Base-by-base conservation (phyloP, 371 early-diverging fungal species). In the Haplosporangium sp. region DNA sequence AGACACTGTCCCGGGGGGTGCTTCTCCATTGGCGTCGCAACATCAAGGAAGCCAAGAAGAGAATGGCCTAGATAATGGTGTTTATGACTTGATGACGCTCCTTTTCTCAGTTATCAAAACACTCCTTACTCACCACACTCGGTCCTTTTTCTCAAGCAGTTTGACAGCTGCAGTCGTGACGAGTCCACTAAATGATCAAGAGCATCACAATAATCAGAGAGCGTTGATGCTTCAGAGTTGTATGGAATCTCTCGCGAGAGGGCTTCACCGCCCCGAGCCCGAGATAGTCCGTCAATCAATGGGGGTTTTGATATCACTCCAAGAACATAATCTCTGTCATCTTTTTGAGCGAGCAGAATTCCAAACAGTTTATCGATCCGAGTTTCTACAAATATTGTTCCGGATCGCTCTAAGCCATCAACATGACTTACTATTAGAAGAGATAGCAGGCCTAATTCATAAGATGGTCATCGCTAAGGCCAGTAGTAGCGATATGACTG, bases 321-420 rank as follows among this genome's bases (percentile, higher is more conserved):
- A 79, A 10, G 67, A 74, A 13, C 71, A 70, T 48, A 64, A 27
- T 5, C 71, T 67, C 1, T 79, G 71, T 52, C 81, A 68, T 34
- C 55, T 79, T 13, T 79, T 79, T 68, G 74, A 67, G 17, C 74
- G 81, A 13, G 40, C 19, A 15, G 81, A 79, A 59, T 79, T 79
- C 34, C 74, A 74, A 53, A 27, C 47, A 1, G 42, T 56, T 3
- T 79, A 63, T 34, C 67, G 74, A 19, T 68, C 55, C 58, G 71
- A 71, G 62, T 74, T 79, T 65, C 58, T 79, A 19, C 63, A 79
- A 50, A 65, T 79, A 15, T 15, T 79, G 42, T 53, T 79, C 27
- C 55, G 74, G 5, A 53, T 79, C 7, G 81, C 71, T 2, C 53
- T 74, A 52, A 63, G 58, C 4, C 71, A 61, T 17, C 55, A 63